Base-by-base conservation (phyloP, 2,329 filamentous ascomycete species). In the Tolypocladium pustulatum region DNA sequence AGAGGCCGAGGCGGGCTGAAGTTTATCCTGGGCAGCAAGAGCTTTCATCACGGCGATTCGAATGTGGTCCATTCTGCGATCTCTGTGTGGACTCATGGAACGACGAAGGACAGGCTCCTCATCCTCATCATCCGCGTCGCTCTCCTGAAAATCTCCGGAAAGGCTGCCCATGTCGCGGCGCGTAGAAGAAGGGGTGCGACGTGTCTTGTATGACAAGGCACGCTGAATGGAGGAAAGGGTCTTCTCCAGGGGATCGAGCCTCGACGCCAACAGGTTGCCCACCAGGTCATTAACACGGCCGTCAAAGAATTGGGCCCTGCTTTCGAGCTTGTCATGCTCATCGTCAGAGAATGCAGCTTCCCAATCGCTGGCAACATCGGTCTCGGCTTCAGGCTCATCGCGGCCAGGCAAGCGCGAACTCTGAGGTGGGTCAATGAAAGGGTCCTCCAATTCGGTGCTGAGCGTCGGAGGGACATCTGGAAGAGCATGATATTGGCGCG, bases 121-220 rank as follows among this genome's bases (percentile, higher is more conserved):
- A 64, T 95, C 92, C 68, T 96, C 91, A 62, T 96, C 92, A 70
- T 97, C 93, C 13, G 94, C 93, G 73, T 97, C 94, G 69, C 93
- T 97, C 60, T 95, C 86, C 54, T 83, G 79, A 4, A 81, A 68
- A 36, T 91, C 88, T n/a, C 79, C 83, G 54, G 89, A 92, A 46
- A 84, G 73, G 70, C 86, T 90, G 64, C 85, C 83, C 63, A 83
- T 78, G 32, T 82, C 80, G 46, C 81, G 81, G 36, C 82, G 78
- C 58, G 49, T 53, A 13, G 78, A 82, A 13, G 84, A 83, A 32
- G 78, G 75, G 17, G 79, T 77, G 58, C 78, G 78, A 36, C 78
- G 77, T 34, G 82, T 79, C 64, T 88, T 78, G 51, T 78, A 75
- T 22, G 79, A 78, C 58, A 96, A 73, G 4, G 84, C 84, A 58